A percentile compares a stretch with the other conserved stretches of the same genome.
phyloP scores from a whole-genome alignment of 306 rosid genomes.

The Vigna trinervia region DNA sequence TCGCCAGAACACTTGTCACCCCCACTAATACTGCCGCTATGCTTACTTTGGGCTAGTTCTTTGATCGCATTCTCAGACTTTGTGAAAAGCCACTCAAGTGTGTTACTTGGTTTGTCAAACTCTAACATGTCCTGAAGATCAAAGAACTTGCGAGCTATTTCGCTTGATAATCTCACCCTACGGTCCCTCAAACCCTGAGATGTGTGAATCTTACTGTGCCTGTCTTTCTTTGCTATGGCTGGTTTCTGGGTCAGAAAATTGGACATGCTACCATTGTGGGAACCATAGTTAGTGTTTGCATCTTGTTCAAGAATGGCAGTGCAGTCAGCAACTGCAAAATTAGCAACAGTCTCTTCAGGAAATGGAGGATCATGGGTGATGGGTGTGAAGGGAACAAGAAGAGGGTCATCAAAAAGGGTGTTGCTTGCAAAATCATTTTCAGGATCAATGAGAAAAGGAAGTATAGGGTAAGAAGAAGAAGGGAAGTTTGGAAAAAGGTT shows the following conservation, averaged over 20 bases:
- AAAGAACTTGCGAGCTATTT: constrained; percentile 82
- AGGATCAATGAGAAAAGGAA: constrained; percentile 44
- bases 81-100: constrained; percentile 84
- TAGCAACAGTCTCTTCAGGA: constrained; percentile 44
- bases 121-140: constrained; percentile 94
- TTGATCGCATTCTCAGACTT: constrained; percentile 71
- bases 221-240: constrained; percentile 63
- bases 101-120: constrained; percentile 87
- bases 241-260: constrained; percentile 45
- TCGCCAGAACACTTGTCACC: constrained; percentile 19
- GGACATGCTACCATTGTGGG: constrained; percentile 34
- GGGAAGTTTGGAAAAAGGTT: constrained; percentile 61
- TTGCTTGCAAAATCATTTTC: constrained; percentile 37
- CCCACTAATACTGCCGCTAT: constrained; percentile 21
- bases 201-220: constrained; percentile 93
- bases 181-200: constrained; percentile 88
- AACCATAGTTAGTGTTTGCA: neutral
- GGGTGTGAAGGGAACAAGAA: constrained; percentile 49
- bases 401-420: constrained; percentile 46
- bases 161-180: constrained; percentile 80
- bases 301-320: constrained; percentile 43
- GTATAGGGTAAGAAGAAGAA: constrained; percentile 46
- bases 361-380: constrained; percentile 25
- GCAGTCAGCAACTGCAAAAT: constrained; percentile 44
- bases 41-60: constrained; percentile 52